These are phyloP conservation scores for Penicillium sp. DNA, from an alignment of 2,329 filamentous ascomycete species.

Conservation along the genomic window DNA sequence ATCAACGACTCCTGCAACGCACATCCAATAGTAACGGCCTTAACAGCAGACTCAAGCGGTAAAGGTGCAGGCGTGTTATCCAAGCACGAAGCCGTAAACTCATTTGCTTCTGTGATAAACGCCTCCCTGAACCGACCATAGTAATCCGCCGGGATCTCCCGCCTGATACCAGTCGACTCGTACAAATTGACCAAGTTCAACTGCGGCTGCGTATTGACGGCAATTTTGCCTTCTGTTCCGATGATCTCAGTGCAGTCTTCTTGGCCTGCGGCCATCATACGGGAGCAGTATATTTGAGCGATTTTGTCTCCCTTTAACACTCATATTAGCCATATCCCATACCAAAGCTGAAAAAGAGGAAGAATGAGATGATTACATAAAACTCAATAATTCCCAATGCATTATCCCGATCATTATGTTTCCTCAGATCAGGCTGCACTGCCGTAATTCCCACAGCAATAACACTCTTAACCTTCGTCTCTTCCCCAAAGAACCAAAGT, in stretches of 20 bases:
- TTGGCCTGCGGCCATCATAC: slow-evolving; percentile 67
- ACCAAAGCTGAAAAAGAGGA: not conserved
- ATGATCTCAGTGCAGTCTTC: slow-evolving; percentile 65
- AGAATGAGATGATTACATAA: slow-evolving; percentile 50
- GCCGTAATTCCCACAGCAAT: slow-evolving; percentile 58
- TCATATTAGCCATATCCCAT: not conserved
- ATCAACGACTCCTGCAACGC: slow-evolving; percentile 57
- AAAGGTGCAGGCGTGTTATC: slow-evolving; percentile 56
- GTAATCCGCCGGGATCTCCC: slow-evolving; percentile 60
- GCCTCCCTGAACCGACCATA: slow-evolving; percentile 62
- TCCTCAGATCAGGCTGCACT: slow-evolving; percentile 56
- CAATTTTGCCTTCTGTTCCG: slow-evolving; percentile 61
- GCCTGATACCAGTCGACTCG: slow-evolving; percentile 52
- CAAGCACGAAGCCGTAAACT: slow-evolving; percentile 59
- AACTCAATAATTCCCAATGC: slow-evolving; percentile 66
- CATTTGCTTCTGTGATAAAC: slow-evolving; percentile 61
- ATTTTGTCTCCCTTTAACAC: slow-evolving; percentile 51
- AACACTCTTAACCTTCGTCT: slow-evolving; percentile 55
- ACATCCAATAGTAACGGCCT: slow-evolving; percentile 56
- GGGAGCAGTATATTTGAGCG: slow-evolving; percentile 59
- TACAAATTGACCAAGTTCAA: slow-evolving; percentile 56
- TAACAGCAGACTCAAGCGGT: slow-evolving; percentile 55
- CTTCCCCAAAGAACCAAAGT: slow-evolving; percentile 62
- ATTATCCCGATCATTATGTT: slow-evolving; percentile 62
- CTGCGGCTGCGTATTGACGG: slow-evolving; percentile 58